A percentile compares a stretch with the other conserved stretches of the same genome.
Conservation (phyloP, 352 stramenopile species). For the Chrysophaeum taylorii region DNA sequence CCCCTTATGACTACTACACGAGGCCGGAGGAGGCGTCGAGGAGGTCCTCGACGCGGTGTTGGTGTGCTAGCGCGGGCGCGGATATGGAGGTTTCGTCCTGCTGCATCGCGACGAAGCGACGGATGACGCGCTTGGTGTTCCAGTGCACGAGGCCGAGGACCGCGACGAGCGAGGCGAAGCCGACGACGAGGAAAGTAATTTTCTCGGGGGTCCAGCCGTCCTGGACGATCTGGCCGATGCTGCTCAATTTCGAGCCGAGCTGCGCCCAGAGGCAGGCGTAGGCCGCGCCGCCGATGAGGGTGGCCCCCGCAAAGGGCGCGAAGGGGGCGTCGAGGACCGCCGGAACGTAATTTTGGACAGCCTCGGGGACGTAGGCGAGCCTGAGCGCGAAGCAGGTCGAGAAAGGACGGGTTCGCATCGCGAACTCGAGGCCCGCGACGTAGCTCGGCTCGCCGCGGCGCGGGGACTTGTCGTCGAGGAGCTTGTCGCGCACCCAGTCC, state of each 20-base stretch:
- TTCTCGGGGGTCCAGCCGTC: not conserved
- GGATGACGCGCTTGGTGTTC: not conserved
- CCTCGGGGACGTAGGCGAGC: conserved; percentile 2
- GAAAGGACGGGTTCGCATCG: not conserved
- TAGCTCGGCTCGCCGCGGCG: not conserved
- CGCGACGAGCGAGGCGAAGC: not conserved
- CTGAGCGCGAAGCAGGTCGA: not conserved
- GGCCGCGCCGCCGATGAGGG: not conserved
- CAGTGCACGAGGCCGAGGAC: not conserved
- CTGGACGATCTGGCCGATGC: not conserved
- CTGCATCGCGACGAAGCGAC: not conserved
- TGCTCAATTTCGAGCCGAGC: not conserved
- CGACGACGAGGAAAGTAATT: not conserved
- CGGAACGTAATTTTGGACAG: not conserved
- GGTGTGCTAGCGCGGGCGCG: too few relatives aligned
- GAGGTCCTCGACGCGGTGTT: too few relatives aligned
- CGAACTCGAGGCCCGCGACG: not conserved
- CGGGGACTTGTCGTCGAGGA: not conserved
- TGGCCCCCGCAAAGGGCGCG: not conserved
- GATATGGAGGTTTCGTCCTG: too few relatives aligned
- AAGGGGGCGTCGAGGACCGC: not conserved
- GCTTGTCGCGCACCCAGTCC: not conserved
- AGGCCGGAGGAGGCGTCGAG: too few relatives aligned
- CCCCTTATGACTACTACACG: too few relatives aligned
- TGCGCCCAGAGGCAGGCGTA: not conserved